Percentiles rank a stretch among this genome's conserved stretches.
Conservation (phyloP, 805 yeast species). For the Zygoascus tannicola region DNA sequence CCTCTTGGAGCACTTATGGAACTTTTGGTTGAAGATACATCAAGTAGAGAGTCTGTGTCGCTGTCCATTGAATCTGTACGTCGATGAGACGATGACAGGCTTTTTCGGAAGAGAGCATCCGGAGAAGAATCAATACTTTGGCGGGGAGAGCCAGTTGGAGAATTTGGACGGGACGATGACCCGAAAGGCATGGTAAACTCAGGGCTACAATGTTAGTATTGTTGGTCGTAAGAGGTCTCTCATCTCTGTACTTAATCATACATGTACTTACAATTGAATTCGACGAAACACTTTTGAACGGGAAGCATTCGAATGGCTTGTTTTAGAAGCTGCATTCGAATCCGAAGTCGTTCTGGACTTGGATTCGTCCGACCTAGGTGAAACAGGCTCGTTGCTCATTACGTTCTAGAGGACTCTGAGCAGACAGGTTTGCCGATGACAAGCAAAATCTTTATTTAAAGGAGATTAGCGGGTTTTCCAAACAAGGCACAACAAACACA, state of each 20-base stretch:
- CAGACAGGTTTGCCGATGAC: too few relatives aligned
- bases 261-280: constrained; percentile 1
- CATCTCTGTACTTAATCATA: neutral
- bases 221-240: neutral
- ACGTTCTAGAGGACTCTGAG: too few relatives aligned
- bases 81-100: neutral
- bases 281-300: constrained; percentile 1
- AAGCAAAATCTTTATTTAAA: too few relatives aligned
- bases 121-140: neutral
- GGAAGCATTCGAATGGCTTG: too few relatives aligned
- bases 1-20: neutral
- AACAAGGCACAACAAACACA: too few relatives aligned
- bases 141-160: constrained; percentile 1
- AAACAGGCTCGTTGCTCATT: too few relatives aligned
- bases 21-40: neutral
- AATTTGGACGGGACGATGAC: constrained; percentile 1
- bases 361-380: too few relatives aligned
- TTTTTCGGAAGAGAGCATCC: neutral
- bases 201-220: neutral
- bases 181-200: constrained; percentile 7
- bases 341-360: too few relatives aligned
- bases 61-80: neutral
- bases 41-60: neutral
- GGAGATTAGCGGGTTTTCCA: too few relatives aligned
- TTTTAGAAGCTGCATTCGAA: too few relatives aligned